Conservation (phyloP, 345 rosid species). For the Aquilaria malaccensis region DNA sequence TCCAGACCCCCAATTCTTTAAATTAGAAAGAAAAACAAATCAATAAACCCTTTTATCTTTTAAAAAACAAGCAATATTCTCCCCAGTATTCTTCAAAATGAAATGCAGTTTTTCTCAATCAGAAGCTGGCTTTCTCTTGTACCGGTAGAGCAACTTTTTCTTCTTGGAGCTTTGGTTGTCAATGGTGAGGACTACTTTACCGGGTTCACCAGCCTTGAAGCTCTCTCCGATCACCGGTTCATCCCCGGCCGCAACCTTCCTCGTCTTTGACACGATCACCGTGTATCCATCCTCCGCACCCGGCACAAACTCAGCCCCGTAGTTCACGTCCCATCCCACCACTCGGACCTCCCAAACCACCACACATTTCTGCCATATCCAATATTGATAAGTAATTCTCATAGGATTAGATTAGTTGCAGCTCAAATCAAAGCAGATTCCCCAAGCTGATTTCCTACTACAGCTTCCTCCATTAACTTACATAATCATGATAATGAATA, state of each 20-base stretch:
- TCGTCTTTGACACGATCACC: slow-evolving; percentile 60
- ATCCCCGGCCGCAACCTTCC: slow-evolving; percentile 39
- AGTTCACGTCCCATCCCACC: slow-evolving; percentile 77
- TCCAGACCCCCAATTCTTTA: too few relatives aligned
- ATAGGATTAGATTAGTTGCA: too few relatives aligned
- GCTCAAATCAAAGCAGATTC: too few relatives aligned
- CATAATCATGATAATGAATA: too few relatives aligned
- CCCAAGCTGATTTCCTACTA: too few relatives aligned
- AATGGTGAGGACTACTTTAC: slow-evolving; percentile 63
- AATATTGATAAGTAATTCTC: neutral
- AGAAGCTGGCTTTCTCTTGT: slow-evolving; percentile 46
- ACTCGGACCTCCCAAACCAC: slow-evolving; percentile 75
- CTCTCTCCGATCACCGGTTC: slow-evolving; percentile 53
- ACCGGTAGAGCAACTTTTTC: slow-evolving; percentile 83
- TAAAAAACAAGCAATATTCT: neutral
- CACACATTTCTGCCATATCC: slow-evolving; percentile 34
- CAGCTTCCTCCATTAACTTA: too few relatives aligned
- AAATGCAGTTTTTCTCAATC: slow-evolving; percentile 9
- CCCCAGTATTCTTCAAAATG: neutral
- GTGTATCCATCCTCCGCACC: slow-evolving; percentile 56
- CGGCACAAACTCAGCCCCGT: slow-evolving; percentile 75
- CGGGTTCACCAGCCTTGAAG: slow-evolving; percentile 64
- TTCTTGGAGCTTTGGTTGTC: slow-evolving; percentile 70
- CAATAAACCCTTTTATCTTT: too few relatives aligned
- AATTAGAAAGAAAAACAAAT: too few relatives aligned